These are phyloP conservation scores for Populus tomentosa DNA, from an alignment of 441 rosid genomes.

Conservation along the genomic window DNA sequence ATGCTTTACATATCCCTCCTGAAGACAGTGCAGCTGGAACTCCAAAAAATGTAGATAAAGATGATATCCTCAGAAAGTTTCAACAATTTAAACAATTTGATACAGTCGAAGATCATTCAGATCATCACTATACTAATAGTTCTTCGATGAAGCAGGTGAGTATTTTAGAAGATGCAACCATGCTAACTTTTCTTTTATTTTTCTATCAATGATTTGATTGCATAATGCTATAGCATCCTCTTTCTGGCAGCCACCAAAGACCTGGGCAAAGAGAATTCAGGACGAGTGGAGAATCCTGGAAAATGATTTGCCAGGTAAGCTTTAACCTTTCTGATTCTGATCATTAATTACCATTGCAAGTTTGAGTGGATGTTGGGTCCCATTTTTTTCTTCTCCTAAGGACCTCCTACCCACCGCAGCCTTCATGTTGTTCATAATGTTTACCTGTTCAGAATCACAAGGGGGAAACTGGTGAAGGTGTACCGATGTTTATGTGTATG, in stretches of 20 bases:
- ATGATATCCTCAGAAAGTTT: conserved; percentile 44
- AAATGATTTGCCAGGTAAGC: conserved; percentile 84
- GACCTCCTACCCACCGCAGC: not conserved
- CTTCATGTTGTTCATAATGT: not conserved
- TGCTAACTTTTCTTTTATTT: not conserved
- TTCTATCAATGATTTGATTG: not conserved
- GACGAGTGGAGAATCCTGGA: conserved; percentile 88
- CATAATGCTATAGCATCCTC: conserved; percentile 10
- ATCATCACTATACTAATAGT: conserved; percentile 51
- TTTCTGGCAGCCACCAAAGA: conserved; percentile 45
- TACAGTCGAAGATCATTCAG: conserved; percentile 65
- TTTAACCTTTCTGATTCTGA: not conserved
- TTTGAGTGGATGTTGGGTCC: not conserved
- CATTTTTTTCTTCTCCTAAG: not conserved
- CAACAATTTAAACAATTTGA: conserved; percentile 70
- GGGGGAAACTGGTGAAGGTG: not conserved
- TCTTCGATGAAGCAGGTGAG: conserved; percentile 50
- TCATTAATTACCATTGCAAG: not conserved
- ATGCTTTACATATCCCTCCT: conserved; percentile 26
- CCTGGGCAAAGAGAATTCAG: conserved; percentile 72
- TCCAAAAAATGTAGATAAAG: conserved; percentile 28
- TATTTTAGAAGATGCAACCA: conserved; percentile 9
- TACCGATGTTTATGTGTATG: not conserved
- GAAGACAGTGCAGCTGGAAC: conserved; percentile 27
- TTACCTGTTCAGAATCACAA: not conserved